phyloP scores from a whole-genome alignment of 192 early-diverging fungal species.

The Coemansia sp. region DNA sequence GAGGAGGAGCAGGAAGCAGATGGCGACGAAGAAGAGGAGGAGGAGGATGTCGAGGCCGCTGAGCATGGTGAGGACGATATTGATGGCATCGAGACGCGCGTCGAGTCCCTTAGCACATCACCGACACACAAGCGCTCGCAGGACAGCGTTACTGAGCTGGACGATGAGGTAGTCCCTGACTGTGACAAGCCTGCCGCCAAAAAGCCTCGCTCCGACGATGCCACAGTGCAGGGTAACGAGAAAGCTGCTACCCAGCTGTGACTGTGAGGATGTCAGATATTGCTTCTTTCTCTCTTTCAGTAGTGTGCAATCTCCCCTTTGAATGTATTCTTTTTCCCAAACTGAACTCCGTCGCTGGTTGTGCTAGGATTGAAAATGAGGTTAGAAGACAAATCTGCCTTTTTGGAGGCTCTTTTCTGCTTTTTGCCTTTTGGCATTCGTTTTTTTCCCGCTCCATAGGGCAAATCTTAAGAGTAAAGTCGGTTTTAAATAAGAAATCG shows the following conservation, averaged over 20 bases:
- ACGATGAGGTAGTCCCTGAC: neutral
- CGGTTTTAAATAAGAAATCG: too few relatives aligned
- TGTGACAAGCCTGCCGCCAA: conserved; percentile 6
- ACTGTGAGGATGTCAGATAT: too few relatives aligned
- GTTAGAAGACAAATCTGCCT: too few relatives aligned
- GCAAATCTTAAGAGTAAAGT: too few relatives aligned
- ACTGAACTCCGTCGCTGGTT: too few relatives aligned
- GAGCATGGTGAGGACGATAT: neutral
- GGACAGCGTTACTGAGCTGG: neutral
- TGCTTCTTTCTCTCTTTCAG: neutral
- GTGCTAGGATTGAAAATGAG: too few relatives aligned
- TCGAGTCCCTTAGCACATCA: conserved; percentile 1
- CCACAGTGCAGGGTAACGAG: neutral
- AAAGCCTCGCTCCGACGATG: neutral
- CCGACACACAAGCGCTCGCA: conserved; percentile 4
- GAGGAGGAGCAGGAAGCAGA: conserved; percentile 5
- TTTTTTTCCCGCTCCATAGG: too few relatives aligned
- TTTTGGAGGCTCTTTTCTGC: too few relatives aligned
- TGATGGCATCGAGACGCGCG: conserved; percentile 1
- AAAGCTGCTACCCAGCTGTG: neutral
- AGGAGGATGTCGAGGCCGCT: neutral
- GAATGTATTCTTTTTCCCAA: too few relatives aligned
- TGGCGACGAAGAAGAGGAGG: conserved; percentile 9
- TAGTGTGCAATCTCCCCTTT: too few relatives aligned
- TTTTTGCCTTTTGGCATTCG: too few relatives aligned